Evolutionary conservation across 2,329 filamentous ascomycete species (phyloP), one percentile per base, ranked within the genome.

Genomic region (Cladosporium velox): DNA sequence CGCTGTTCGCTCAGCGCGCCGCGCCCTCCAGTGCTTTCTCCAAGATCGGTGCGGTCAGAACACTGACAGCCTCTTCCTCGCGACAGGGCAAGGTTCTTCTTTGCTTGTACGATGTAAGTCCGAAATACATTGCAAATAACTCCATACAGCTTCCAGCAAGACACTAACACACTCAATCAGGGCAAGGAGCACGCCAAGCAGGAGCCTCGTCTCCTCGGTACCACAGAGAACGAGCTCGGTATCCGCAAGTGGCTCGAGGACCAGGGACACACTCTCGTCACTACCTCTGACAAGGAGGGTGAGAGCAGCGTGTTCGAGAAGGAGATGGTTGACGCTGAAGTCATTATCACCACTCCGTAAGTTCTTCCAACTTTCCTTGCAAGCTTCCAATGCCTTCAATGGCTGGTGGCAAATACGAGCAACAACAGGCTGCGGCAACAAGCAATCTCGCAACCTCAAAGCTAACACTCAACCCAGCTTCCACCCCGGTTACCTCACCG

Each of bases 271-370:
- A 96, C 92, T 70, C 88, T 99, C 69, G 87, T 99, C 74, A 99
- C 95, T 75, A 99, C 95, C 71, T 97, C 93, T 55, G 92, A 97
- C 86, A 99, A 99, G 86, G 95, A 99, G 75, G 91, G 92, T 72
- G 91, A 92, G 83, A 87, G 90, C 86, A 98, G 94, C 68, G 91
- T 86, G 72, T 98, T 99, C 74, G 95, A 98, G 82, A 87, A 93
- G 84, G 92, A 99, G 84, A 88, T 99, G 65, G 93, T 95, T 69
- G 95, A 98, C 78, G 93, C 95, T 69, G 95, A 99, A 82, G 86
- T 99, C 81, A 98, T 99, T 87, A 98, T 99, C 83, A 99, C 95
- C 73, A 99, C 95, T 66, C 95, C 95, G 91, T 97, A 81, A 76
- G 85, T 76, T 51, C 18, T 44, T 4, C 26, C 34, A 30, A n/a